Base-by-base conservation (phyloP, 2,329 filamentous ascomycete genomes). In the Capronia epimyces region DNA sequence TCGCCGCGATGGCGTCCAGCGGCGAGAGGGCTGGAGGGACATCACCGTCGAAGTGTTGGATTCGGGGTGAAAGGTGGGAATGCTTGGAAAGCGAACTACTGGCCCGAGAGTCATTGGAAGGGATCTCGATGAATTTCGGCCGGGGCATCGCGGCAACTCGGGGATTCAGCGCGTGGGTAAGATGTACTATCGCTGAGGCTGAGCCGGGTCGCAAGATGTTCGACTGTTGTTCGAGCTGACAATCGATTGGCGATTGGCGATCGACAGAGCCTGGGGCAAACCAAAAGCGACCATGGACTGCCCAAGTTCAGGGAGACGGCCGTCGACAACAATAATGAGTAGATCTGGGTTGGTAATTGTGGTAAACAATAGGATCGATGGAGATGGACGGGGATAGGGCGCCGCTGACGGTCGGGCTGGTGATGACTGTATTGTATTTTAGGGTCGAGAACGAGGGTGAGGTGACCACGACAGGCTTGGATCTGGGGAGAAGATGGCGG, bases 1-100 rank as follows among this genome's bases (percentile, higher is more conserved):
- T 91, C 56, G 91, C 78, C 18, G 91, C 91, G 66, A 98, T 94
- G 42, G 91, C 91, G 76, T 98, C 93, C 58, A 98, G 79, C 9
- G 93, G 93, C 6, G 93, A 97, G 50, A 97, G 77, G 46, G 93
- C 87, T 3, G 93, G 93, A 16, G 93, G 91, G 1, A 86, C 79
- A 57, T 91, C 87, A 55, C 87, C 87, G 50, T 86, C 85, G 50
- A 87, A 77, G 67, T 89, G 85, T 56, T 70, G 67, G 52, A 89
- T 73, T 55, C 86, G 83, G 36, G 86, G 86, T n/a, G 86, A 89
- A 57, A 77, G 75, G 27, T 84, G 69, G n/a, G 80, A 78, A 48
- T 75, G 76, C 46, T 46, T 50, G 22, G 73, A 64, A 9, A 71
- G 79, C 21, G 53, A 49, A 46, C 57, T 57, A 16, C 44, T 18